Conservation (phyloP, 768 basidiomycete species). For the Tricholoma furcatifolium region DNA sequence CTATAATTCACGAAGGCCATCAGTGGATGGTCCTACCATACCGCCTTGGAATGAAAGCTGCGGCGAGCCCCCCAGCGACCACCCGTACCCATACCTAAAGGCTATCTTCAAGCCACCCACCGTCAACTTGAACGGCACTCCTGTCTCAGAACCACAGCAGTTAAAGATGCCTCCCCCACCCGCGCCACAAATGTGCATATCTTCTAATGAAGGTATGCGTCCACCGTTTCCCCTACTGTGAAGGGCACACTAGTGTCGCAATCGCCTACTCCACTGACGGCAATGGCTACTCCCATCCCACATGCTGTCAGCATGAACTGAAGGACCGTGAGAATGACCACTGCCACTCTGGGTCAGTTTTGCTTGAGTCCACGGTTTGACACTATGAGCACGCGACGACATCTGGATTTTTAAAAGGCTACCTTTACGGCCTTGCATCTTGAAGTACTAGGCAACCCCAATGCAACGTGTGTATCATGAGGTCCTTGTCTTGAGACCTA, state of each 20-base stretch:
- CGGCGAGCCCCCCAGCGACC: slow-evolving; percentile 25
- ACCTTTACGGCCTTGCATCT: too few species aligned
- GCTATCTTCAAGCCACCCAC: slow-evolving; percentile 12
- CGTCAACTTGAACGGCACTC: slow-evolving; percentile 44
- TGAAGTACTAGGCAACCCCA: too few species aligned
- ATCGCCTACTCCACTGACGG: slow-evolving; percentile 18
- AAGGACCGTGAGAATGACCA: too few species aligned
- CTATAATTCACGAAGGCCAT: slow-evolving; percentile 48
- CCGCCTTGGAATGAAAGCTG: slow-evolving; percentile 40
- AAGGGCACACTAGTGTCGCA: slow-evolving; percentile 19
- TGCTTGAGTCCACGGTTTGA: too few species aligned
- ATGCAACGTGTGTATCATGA: too few species aligned
- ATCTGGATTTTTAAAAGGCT: too few species aligned
- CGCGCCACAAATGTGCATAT: slow-evolving; percentile 57
- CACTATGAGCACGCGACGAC: too few species aligned
- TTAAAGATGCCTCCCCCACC: slow-evolving; percentile 63
- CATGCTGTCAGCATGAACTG: slow-evolving; percentile 37
- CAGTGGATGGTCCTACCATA: slow-evolving; percentile 51
- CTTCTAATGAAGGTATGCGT: slow-evolving; percentile 56
- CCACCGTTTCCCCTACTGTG: slow-evolving; percentile 32
- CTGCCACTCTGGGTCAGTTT: too few species aligned
- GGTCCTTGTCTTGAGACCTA: too few species aligned
- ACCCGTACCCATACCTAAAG: slow-evolving; percentile 13
- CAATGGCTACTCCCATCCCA: slow-evolving; percentile 33
- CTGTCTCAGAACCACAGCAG: slow-evolving; percentile 60